Percentiles rank a stretch among this genome's conserved stretches.
These are phyloP conservation scores for Multifurca ochricompacta DNA, from an alignment of 768 basidiomycete species.

Conservation along the genomic window DNA sequence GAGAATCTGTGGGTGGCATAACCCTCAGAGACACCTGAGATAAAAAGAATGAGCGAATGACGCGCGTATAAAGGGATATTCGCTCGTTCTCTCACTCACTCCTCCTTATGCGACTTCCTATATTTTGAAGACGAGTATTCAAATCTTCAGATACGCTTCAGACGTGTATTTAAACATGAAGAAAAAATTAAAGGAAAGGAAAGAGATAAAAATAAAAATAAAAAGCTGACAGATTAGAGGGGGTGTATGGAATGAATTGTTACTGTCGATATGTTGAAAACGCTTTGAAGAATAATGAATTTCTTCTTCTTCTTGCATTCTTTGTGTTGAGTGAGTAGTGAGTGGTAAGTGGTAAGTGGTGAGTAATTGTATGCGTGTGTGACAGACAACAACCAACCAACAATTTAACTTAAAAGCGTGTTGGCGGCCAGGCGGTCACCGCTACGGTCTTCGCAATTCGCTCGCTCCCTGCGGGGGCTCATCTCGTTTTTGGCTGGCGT, in stretches of 20 bases:
- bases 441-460: too few species aligned
- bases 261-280: background rate
- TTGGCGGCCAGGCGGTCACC: slow-evolving; percentile 3
- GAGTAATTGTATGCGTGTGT: too few species aligned
- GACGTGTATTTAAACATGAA: background rate
- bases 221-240: slow-evolving; percentile 8
- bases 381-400: too few species aligned
- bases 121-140: slow-evolving; percentile 44
- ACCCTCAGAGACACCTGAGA: slow-evolving; percentile 52
- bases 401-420: too few species aligned
- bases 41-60: slow-evolving; percentile 27
- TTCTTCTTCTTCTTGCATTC: too few species aligned
- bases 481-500: background rate
- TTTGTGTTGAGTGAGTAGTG: too few species aligned
- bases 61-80: background rate
- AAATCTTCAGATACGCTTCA: slow-evolving; percentile 44
- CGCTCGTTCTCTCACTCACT: slow-evolving; percentile 40
- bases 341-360: too few species aligned
- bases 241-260: background rate
- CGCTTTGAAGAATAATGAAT: slow-evolving; percentile 6
- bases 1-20: slow-evolving; percentile 33
- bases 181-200: background rate
- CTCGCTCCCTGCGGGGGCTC: too few species aligned
- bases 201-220: too few species aligned
- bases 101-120: slow-evolving; percentile 53